Evolutionary conservation across 176 grass and related monocot species (phyloP), one percentile per base, ranked within the genome.

Genomic region (Avena sativa): DNA sequence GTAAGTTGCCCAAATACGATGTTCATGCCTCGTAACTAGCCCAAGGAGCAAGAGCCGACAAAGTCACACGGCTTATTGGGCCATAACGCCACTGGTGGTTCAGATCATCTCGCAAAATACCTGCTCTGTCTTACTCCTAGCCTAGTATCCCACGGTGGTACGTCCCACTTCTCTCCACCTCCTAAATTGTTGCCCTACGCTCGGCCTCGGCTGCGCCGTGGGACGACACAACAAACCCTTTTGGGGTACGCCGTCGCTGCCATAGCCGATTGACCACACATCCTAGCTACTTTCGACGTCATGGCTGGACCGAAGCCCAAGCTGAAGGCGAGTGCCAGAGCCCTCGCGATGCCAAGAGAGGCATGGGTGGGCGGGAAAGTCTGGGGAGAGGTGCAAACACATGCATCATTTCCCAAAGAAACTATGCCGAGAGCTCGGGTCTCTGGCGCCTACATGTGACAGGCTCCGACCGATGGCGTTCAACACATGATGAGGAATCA

Each of bases 371-470:
- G 11, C 57, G 21, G 61, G 76, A 16, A 75, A 80, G 81, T 61
- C n/a, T 13, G 81, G 81, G 34, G 84, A 68, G 74, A 87, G 26
- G 74, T 75, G 59, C 51, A 78, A 81, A 51, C 86, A 63, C 28
- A 93, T 93, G 4, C 93, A 93, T 8, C 89, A 73, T 7, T 75
- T 97, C 6, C 87, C 95, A 0, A 79, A 55, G 8, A 71, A 83
- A 13, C 56, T 97, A 40, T 91, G 71, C 6, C 85, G 90, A 66
- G 89, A 97, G 83, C 75, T 95, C 50, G 87, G 88, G 17, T 81
- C 79, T 9, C 62, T 95, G 79, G 91, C 92, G 28, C 28, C 28
- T 28, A 2, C 28, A 28, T 28, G 28, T 28, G 28, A 28, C 28
- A 28, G 28, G 28, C 28, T 28, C 28, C 28, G 28, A 28, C 28